Base-by-base conservation (phyloP, 257 asterid genomes). In the Jaltomata sinuosa region DNA sequence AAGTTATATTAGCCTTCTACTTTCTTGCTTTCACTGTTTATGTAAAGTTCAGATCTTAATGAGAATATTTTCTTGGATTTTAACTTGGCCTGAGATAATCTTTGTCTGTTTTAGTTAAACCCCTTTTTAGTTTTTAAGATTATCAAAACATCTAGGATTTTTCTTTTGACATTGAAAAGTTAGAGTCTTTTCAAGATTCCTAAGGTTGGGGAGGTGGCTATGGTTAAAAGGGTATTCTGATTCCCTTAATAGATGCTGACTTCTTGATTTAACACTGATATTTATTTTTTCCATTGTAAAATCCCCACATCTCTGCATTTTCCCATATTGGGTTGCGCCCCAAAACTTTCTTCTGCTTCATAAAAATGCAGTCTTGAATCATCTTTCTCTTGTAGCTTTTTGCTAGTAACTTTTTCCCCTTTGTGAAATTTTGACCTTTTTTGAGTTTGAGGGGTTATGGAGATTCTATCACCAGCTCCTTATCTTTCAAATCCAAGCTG, bases 401-500 rank as follows among this genome's bases (percentile, higher is more conserved):
- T n/a, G n/a, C n/a, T n/a, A n/a, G 59, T 32, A 14, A 52, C 31
- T 45, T 27, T 62, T 54, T 21, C 27, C 77, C 18, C 31, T 14
- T 8, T 34, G 4, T 32, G 27, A 34, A 67, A 31, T 47, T 81
- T 85, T 81, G 34, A 83, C 29, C 68, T 87, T 81, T 8, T 65
- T 80, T 87, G 90, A 89, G 88, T 92, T 89, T 89, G 9, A 11
- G 71, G 82, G 94, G 95, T 50, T 3, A 96, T 93, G 98, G 99
- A 97, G 92, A 95, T 94, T 87, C 79, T 94, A 71, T 88, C 97
- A 25, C 97, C 98, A 22, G 83, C 87, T 84, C 91, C 95, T 34
- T 90, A 89, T 84, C 78, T 88, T 42, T 88, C 95, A 6, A 91
- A 77, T 79, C 89, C 97, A 2, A 88, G 90, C 65, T 92, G 96